Evolutionary conservation across 73 alveolate species (phyloP), one percentile per base, ranked within the genome.

Genomic region (Tetrahymena borealis): DNA sequence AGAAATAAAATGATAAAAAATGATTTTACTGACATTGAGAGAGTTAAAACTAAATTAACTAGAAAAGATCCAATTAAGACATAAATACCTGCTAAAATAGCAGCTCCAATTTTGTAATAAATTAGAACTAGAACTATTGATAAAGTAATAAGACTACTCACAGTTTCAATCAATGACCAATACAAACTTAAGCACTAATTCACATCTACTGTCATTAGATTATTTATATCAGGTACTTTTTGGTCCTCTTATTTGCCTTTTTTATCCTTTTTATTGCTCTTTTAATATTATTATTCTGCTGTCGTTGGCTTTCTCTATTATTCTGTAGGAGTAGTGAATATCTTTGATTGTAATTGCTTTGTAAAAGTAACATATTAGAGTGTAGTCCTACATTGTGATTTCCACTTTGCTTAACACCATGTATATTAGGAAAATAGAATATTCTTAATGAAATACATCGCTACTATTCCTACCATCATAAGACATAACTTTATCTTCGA

Each of bases 351-450:
- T 60, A 60, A 60, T 60, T 60, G 13, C 38, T 60, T 60, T 60
- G n/a, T 24, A 28, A 60, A 60, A 35, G 85, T 60, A 18, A 60
- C 85, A 60, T 60, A 60, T 9, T 60, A 60, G 28, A 60, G 35
- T 3, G 85, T 60, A 10, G 85, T 60, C 31, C 85, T 60, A 60
- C 85, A 60, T 60, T 60, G n/a, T 24, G 85, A 60, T 28, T 60
- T 60, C 85, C 85, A 60, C 85, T 60, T 60, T 24, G 85, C 85
- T n/a, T 60, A n/a, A 60, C 85, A 60, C 85, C 85, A 60, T 24
- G 85, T 18, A n/a, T 60, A 60, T 60, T 60, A 60, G 28, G 85
- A 60, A 9, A 60, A 60, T 60, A 60, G 10, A n/a, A 60, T 60
- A 18, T 60, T 60, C 28, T 60, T 60, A 9, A 60, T 1, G 85